Base-by-base conservation (phyloP, 192 early-diverging fungal species). In the Pecoramyces ruminantium region DNA sequence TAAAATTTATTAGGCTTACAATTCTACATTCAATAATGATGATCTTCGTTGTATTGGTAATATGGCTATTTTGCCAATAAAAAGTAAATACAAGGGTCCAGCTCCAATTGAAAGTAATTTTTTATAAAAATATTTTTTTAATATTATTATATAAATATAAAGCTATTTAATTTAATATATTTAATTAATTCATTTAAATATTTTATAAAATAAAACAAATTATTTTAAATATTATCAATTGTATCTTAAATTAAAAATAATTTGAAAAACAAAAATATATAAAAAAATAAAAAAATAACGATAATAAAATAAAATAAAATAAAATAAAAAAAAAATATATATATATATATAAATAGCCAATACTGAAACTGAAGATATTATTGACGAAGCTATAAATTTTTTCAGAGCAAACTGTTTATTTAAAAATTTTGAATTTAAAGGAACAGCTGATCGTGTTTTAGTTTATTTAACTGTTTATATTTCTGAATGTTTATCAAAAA, bases 351-450 rank as follows among this genome's bases (percentile, higher is more conserved):
- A 67, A 81, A 78, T 30, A 89, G 90, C 90, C 79, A 92, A 92
- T 34, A 38, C 84, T 12, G 81, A 83, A 79, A 86, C 84, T 6
- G 92, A 95, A 67, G 98, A 99, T 86, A 93, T 95, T 34, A 90
- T 99, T 81, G 96, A 98, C 83, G 98, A 99, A 84, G 94, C 98
- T 38, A 83, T 99, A 78, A 92, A 91, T 82, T 85, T 98, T 79
- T 99, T 96, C 90, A 92, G 96, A 30, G 95, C 97, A 80, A 99
- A 99, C 86, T 93, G 94, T 84, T 89, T 98, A 78, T 99, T 98
- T 91, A 92, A 95, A 80, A 99, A 99, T 90, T 99, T 99, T 92
- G 97, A 99, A 83, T 96, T 99, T 85, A 96, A 98, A 84, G 98
- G 97, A 38, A 84, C 85, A 77, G 94, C 89, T 79, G 98, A 99